Base-by-base conservation (phyloP, 345 rosid genomes). In the Hirschfeldia incana region DNA sequence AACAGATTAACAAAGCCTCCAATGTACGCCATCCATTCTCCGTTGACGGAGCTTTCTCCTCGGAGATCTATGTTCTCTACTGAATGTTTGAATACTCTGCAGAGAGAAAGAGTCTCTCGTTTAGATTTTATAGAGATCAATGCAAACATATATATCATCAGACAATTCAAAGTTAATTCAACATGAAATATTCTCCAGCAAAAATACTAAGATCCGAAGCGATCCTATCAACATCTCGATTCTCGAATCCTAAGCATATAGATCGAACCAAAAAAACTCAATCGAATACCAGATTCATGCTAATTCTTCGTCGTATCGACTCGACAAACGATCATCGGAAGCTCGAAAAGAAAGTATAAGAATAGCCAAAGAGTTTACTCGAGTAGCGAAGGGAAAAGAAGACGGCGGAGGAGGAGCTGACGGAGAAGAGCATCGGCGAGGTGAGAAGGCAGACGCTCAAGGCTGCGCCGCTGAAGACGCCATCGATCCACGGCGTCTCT, bases 21-120 rank as follows among this genome's bases (percentile, higher is more conserved):
- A 72, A 92, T 60, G 78, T 91, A 94, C 0, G 95, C 98, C 89
- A 88, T 85, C 99, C 99, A 95, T 82, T 95, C 99, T 0, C 87
- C 97, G 76, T 95, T 93, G 60, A 95, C 87, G 39, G 81, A 80
- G 78, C 70, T 85, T 79, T 93, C 90, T 28, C 93, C 90, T 65
- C 85, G 80, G 3, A 94, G 85, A 83, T 92, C 91, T 49, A 91
- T 79, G 12, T 75, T 89, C 85, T 91, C 99, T 12, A 79, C 95
- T 11, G 82, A 87, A 68, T 79, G 62, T 76, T 95, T 95, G 87
- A 95, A 95, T 44, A 84, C 84, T 81, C 98, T 92, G 87, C 77
- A 71, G 8, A n/a, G 8, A 28, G 21, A 8, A 8, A 49, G 67
- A 15, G 13, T 53, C 8, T 53, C 8, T 8, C 44, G 67, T 37